Base-by-base conservation (phyloP, 2,329 filamentous ascomycete genomes). In the Neofusicoccum sp. region DNA sequence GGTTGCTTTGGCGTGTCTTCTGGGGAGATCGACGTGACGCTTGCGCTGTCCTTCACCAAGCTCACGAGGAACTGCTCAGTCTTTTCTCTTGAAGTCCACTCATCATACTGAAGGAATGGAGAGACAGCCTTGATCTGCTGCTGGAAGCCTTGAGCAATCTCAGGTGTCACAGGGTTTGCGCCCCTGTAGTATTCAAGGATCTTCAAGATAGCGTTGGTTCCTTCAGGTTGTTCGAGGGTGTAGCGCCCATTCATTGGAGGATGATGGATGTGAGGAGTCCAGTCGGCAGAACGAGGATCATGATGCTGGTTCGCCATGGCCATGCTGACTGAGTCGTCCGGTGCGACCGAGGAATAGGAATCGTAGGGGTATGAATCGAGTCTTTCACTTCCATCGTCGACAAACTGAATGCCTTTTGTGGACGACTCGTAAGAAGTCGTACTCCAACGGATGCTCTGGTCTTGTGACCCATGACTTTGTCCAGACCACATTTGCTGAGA, bases 21-120 rank as follows among this genome's bases (percentile, higher is more conserved):
- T 22, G 61, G 52, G n/a, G 48, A 60, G 14, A 45, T 11, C 7
- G 44, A 48, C 37, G 39, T 39, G 37, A 48, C 41, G 29, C 33
- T 34, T 11, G 34, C 22, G 16, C n/a, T 54, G 12, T 76, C 74
- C 63, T 74, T 76, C 34, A 78, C 62, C n/a, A 78, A 59, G 64
- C 83, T 77, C 63, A 84, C 79, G 4, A 86, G 71, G 69, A 84
- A 86, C n/a, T 84, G 77, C 64, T 84, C 81, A 3, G 81, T 83
- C 2, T 83, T 81, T 63, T 82, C 81, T 62, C 81, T 83, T 1
- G 83, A 81, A 58, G 83, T 81, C 80, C 83, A 86, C n/a, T 50
- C 52, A 8, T 56, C 59, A 22, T 61, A 50, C 6, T 80, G 80
- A 64, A 83, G 78, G 66, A 81, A 80, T n/a, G 81, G 83, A 9